A percentile compares a stretch with the other conserved stretches of the same genome.
phyloP scores from a whole-genome alignment of 345 rosid genomes.

The Hevea brasiliensis region DNA sequence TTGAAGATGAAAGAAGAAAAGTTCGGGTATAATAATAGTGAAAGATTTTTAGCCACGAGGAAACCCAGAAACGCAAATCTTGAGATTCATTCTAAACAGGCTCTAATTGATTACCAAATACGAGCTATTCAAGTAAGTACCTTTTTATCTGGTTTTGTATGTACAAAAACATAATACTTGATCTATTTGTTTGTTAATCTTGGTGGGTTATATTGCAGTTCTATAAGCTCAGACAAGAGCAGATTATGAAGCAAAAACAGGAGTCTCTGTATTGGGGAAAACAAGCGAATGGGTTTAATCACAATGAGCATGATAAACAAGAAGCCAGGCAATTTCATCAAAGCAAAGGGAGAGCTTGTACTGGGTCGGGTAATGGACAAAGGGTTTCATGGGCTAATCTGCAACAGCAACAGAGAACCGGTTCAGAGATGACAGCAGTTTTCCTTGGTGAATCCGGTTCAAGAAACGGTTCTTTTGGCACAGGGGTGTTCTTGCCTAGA shows the following conservation, averaged over 20 bases:
- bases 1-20: constrained; percentile 29
- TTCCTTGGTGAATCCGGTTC: constrained; percentile 53
- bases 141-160: neutral
- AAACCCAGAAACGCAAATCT: constrained; percentile 5
- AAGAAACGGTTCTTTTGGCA: constrained; percentile 56
- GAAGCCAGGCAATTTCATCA: constrained; percentile 15
- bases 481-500: constrained; percentile 91
- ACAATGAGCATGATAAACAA: constrained; percentile 17
- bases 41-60: neutral
- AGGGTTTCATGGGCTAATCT: constrained; percentile 19
- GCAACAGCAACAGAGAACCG: constrained; percentile 35
- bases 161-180: neutral
- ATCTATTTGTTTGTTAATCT: constrained; percentile 5
- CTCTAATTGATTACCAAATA: constrained; percentile 58
- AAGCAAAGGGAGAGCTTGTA: constrained; percentile 26
- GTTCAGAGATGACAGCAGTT: constrained; percentile 64
- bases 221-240: constrained; percentile 42
- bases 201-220: constrained; percentile 26
- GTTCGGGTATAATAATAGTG: neutral
- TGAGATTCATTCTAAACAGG: constrained; percentile 48
- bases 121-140: constrained; percentile 49
- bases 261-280: neutral
- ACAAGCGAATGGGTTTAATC: neutral
- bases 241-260: constrained; percentile 32
- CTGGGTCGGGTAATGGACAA: constrained; percentile 19